Percentiles rank a stretch among this genome's conserved stretches.
These are phyloP conservation scores for Aspergillus ruber DNA, from an alignment of 2,329 filamentous ascomycete genomes.

Conservation along the genomic window DNA sequence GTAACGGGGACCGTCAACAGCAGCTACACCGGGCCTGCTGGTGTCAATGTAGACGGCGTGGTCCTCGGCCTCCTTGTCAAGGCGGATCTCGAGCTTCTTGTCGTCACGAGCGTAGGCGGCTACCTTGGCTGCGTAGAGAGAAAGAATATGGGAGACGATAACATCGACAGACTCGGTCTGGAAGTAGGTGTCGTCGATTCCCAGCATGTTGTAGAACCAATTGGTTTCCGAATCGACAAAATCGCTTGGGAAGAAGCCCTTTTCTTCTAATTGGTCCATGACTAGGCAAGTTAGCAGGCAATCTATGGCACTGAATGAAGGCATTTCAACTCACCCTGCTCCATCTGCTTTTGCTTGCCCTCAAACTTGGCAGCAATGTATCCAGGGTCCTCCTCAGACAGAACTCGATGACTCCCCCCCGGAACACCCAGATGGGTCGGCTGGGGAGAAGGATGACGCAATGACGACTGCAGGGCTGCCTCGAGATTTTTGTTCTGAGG, in stretches of 20 bases:
- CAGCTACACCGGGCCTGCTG: conserved; percentile 76
- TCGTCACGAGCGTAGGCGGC: conserved; percentile 89
- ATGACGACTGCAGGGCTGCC: conserved; percentile 43
- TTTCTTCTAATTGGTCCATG: conserved; percentile 69
- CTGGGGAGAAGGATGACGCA: conserved; percentile 74
- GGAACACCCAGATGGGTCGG: conserved; percentile 78
- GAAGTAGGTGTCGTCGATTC: conserved; percentile 98
- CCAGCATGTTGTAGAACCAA: conserved; percentile 97
- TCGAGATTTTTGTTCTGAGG: conserved; percentile 54
- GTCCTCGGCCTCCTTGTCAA: conserved; percentile 91
- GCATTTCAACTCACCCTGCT: conserved; percentile 53
- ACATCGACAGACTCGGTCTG: conserved; percentile 78
- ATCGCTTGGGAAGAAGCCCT: conserved; percentile 76
- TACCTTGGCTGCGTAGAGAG: conserved; percentile 92
- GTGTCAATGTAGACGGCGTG: conserved; percentile 99
- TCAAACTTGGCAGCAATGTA: conserved; percentile 93
- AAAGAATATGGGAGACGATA: conserved; percentile 90
- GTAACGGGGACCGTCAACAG: conserved; percentile 75
- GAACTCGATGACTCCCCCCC: conserved; percentile 57
- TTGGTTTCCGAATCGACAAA: conserved; percentile 79
- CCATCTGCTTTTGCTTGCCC: conserved; percentile 88
- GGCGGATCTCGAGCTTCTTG: conserved; percentile 85
- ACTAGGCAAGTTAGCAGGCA: conserved; percentile 45
- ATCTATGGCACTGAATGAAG: neutral
- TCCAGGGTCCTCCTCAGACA: conserved; percentile 84